These are phyloP conservation scores for Trichoderma parareesei DNA, from an alignment of 495 filamentous ascomycete genomes.

Conservation along the genomic window DNA sequence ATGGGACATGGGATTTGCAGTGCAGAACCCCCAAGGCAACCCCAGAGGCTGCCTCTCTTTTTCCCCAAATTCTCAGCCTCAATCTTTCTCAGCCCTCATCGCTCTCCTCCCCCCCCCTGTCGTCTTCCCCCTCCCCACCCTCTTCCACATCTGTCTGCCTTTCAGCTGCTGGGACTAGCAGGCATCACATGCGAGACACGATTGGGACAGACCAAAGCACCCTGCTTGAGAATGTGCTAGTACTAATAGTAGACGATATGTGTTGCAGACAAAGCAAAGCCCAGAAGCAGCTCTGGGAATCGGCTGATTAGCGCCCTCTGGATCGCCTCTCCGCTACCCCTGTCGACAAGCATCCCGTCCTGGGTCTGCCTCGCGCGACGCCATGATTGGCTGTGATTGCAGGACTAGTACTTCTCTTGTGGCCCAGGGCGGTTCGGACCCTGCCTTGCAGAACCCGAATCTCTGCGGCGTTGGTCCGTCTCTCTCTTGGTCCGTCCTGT, in stretches of 20 bases:
- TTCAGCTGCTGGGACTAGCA: slow-evolving; percentile 3
- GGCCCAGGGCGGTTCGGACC: slow-evolving; percentile 7
- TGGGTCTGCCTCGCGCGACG: not conserved
- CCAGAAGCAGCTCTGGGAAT: not conserved
- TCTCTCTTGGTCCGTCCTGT: too few species aligned
- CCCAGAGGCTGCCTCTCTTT: not conserved
- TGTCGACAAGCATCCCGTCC: not conserved
- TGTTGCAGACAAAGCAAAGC: not conserved
- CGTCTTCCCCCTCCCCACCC: not conserved
- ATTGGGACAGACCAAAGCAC: not conserved
- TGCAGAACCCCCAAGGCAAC: not conserved
- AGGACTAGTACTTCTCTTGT: not conserved
- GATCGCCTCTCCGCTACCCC: not conserved
- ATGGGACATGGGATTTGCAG: not conserved
- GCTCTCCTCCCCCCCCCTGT: not conserved
- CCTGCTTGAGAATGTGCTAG: too few species aligned
- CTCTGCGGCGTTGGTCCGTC: too few species aligned
- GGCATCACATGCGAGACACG: not conserved
- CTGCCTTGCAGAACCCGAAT: too few species aligned
- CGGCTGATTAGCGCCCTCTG: not conserved
- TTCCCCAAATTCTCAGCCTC: not conserved
- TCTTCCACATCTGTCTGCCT: not conserved
- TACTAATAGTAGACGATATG: too few species aligned
- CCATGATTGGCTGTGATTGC: not conserved
- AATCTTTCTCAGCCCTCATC: not conserved